Evolutionary conservation across 208 protist species (phyloP).

Genomic region (Paratrypanosoma confusum): DNA sequence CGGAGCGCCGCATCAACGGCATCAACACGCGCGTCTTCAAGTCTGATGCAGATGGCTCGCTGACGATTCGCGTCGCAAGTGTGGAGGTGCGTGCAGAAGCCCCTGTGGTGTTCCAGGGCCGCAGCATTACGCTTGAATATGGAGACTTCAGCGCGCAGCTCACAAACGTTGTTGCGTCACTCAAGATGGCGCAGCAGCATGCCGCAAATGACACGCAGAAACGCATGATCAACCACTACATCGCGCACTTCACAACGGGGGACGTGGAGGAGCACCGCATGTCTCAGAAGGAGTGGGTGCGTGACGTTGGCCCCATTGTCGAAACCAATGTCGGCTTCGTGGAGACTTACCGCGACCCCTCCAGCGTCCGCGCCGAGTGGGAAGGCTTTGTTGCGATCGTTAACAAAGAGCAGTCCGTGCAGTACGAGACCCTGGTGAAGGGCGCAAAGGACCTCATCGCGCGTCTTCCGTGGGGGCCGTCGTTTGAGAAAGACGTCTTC

Average conservation of each 20-base stretch:
- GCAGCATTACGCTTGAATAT: conserved; percentile 45
- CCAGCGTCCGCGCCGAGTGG: conserved; percentile 83
- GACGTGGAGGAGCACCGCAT: conserved; percentile 80
- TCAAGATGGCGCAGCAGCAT: conserved; percentile 41
- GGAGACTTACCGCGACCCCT: conserved; percentile 88
- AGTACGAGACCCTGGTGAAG: conserved; percentile 57
- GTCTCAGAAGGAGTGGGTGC: conserved; percentile 82
- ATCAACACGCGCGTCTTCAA: conserved; percentile 83
- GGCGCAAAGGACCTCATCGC: conserved; percentile 59
- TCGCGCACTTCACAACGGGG: conserved; percentile 65
- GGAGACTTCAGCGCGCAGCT: conserved; percentile 71
- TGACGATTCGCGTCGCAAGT: conserved; percentile 42
- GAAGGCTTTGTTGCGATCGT: conserved; percentile 90
- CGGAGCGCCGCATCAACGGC: conserved; percentile 32
- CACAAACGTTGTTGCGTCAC: conserved; percentile 33
- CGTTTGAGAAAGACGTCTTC: conserved; percentile 87
- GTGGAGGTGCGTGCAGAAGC: conserved; percentile 21
- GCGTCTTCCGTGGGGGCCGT: conserved; percentile 68
- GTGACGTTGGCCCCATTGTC: conserved; percentile 80
- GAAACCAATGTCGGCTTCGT: conserved; percentile 94
- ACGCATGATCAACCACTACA: conserved; percentile 86
- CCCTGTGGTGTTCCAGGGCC: conserved; percentile 19
- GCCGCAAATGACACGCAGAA: conserved; percentile 67
- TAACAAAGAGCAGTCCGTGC: conserved; percentile 75
- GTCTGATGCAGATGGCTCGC: conserved; percentile 16